A percentile compares a stretch with the other conserved stretches of the same genome.
These are phyloP conservation scores for Auricularia auricula-judae DNA, from an alignment of 768 basidiomycete species.

Conservation along the genomic window DNA sequence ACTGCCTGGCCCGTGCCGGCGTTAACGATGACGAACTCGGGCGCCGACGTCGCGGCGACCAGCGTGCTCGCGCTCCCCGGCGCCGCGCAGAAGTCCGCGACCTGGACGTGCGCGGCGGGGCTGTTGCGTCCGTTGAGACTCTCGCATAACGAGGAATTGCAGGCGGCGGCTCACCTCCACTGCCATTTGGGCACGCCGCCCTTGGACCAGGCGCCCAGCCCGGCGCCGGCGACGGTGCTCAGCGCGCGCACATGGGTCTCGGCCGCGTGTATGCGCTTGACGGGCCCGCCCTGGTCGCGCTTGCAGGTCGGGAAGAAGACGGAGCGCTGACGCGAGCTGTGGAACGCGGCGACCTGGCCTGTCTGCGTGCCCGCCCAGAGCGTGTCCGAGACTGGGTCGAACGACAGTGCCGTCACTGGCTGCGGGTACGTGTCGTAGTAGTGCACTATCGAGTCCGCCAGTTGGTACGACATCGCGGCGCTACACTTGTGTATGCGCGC, in stretches of 20 bases:
- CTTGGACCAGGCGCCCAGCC: conserved; percentile 72
- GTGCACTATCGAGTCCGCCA: conserved; percentile 5
- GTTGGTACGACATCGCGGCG: conserved; percentile 5
- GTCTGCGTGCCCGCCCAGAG: conserved; percentile 74
- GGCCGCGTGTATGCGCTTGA: conserved; percentile 65
- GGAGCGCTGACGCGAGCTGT: conserved; percentile 52
- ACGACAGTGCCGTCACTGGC: conserved; percentile 65
- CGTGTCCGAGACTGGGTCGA: conserved; percentile 85
- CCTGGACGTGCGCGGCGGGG: neutral
- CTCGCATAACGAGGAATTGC: neutral
- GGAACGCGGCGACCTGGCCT: conserved; percentile 60
- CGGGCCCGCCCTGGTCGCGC: conserved; percentile 39
- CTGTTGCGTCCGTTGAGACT: neutral
- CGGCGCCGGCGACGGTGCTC: conserved; percentile 36
- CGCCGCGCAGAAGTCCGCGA: conserved; percentile 13
- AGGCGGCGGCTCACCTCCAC: conserved; percentile 39
- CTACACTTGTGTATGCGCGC: neutral
- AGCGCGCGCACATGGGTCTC: conserved; percentile 69
- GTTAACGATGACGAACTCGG: conserved; percentile 63
- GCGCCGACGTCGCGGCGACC: conserved; percentile 45
- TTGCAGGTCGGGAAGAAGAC: conserved; percentile 52
- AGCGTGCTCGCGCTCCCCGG: conserved; percentile 36
- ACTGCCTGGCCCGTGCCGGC: conserved; percentile 57
- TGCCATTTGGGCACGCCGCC: conserved; percentile 82
- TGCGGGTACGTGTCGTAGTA: conserved; percentile 12